Conservation (phyloP, 176 grass and related monocot species). For the Chloris gayana region DNA sequence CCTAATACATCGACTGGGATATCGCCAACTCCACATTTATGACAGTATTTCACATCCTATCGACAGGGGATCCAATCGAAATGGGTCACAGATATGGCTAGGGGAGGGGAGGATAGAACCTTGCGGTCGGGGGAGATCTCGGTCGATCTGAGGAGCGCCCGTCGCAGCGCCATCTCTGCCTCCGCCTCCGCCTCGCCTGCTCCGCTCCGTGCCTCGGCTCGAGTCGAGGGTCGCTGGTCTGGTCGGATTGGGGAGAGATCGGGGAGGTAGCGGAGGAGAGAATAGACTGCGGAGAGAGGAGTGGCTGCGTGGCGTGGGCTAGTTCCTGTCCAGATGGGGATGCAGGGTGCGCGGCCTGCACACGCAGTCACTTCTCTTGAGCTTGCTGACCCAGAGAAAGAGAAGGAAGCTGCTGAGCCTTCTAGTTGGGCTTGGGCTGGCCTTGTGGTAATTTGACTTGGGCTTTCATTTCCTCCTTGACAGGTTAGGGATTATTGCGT, state of each 20-base stretch:
- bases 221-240: constrained; percentile 17
- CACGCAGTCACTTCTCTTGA: background rate
- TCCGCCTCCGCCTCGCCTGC: constrained; percentile 15
- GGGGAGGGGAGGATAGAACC: constrained; percentile 21
- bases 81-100: background rate
- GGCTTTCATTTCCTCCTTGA: background rate
- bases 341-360: background rate
- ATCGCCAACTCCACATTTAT: background rate
- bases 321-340: no score
- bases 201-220: background rate
- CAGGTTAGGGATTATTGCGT: no score
- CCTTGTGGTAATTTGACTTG: background rate
- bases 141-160: constrained; percentile 54
- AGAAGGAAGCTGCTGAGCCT: no score
- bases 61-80: constrained; percentile 13
- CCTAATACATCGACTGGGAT: background rate
- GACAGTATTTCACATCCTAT: background rate
- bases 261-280: background rate
- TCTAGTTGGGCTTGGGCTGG: background rate
- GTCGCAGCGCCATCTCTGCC: constrained; percentile 60
- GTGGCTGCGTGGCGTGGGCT: constrained; percentile 19
- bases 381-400: no score
- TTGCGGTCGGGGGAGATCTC: constrained; percentile 55
- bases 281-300: no score
- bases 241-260: constrained; percentile 35